Evolutionary conservation across 108 stramenopile genomes (phyloP).

Genomic region (Cyclotella cryptica): DNA sequence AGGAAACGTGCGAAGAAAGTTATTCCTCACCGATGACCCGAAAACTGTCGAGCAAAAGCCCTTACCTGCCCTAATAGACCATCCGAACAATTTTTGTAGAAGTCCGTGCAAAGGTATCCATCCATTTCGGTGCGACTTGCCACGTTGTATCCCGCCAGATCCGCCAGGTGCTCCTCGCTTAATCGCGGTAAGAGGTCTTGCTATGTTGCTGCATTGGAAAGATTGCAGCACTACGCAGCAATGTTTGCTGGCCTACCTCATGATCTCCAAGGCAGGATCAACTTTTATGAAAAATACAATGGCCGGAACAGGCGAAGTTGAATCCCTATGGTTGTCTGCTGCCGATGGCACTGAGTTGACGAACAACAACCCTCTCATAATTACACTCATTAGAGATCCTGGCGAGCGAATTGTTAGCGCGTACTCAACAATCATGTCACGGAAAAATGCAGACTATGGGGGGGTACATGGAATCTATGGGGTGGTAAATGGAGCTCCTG

Average conservation of each 20-base stretch:
- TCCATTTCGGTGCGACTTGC: no score
- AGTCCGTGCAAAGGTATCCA: no score
- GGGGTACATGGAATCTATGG: background rate
- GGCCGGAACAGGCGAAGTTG: background rate
- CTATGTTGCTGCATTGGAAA: background rate
- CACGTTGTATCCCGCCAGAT: background rate
- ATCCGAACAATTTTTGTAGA: no score
- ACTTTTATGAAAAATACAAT: background rate
- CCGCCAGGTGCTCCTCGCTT: background rate
- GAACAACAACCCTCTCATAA: background rate
- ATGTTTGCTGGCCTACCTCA: background rate
- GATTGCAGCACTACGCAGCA: background rate
- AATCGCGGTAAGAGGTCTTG: background rate
- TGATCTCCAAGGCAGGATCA: conserved; percentile 16
- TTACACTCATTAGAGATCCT: background rate
- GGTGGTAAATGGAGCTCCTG: background rate
- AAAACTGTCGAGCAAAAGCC: no score
- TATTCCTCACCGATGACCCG: no score
- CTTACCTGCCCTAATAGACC: no score
- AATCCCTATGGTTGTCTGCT: background rate
- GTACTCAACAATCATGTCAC: background rate
- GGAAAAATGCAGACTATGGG: background rate
- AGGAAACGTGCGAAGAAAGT: no score
- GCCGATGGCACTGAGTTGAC: background rate
- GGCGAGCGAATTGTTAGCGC: conserved; percentile 4